Evolutionary conservation across 1,139 yeast genomes (phyloP), one percentile per base, ranked within the genome.

Genomic region (Nakaseomyces delphensis): DNA sequence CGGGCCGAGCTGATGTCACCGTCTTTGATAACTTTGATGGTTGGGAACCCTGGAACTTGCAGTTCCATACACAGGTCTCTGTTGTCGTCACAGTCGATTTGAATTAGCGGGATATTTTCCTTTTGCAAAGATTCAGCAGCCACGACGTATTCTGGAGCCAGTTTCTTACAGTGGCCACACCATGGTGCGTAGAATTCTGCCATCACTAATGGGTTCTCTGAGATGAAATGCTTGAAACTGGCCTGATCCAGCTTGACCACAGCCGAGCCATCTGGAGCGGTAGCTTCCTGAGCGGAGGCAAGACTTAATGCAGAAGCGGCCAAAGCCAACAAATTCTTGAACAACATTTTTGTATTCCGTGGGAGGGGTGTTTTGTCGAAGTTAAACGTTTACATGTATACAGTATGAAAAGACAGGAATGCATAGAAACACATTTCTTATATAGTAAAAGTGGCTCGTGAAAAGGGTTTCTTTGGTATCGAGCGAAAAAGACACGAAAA

Each of bases 101-200:
- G 95, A 45, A 91, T 96, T 57, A 91, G 72, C 53, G 79, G 76
- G 64, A 89, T 82, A 48, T 76, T 70, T 50, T 82, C 67, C 39
- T 73, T 78, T 52, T 74, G 75, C 60, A 91, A 73, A 20, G 63
- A 55, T 51, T 84, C 82, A 43, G 98, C 96, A 42, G 97, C 98
- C 57, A 74, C 66, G 53, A 83, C 76, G 62, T 76, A 89, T 66
- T 91, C 91, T 42, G 98, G 98, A 18, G 91, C 97, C 53, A 91
- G 73, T 47, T 77, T 77, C 73, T 91, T 87, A 74, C 98, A 91
- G 70, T 91, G 96, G 18, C 98, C 98, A 73, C 98, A 91, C 98
- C 98, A 91, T 61, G 98, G 97, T 24, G 98, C 98, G 64, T 79
- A 91, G 70, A 91, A 91, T 70, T 91, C 97, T 31, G 95, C 91